Evolutionary conservation across 2,329 filamentous ascomycete genomes (phyloP).

Genomic region (Claviceps paspali): DNA sequence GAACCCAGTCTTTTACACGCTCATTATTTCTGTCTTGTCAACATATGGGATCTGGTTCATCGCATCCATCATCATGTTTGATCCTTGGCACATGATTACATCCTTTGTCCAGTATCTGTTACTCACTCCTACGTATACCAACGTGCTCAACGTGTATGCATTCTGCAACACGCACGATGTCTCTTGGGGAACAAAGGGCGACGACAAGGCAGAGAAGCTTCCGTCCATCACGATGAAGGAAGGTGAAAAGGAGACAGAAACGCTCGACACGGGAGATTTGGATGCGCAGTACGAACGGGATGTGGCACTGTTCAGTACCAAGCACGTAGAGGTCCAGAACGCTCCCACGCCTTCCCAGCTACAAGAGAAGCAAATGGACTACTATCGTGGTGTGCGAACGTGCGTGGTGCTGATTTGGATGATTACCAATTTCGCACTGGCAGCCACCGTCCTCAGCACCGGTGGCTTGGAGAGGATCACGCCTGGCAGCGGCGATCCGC

Average conservation of each 20-base stretch:
- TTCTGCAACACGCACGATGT: slow-evolving; percentile 98
- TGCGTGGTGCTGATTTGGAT: slow-evolving; percentile 92
- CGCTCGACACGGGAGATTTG: slow-evolving; percentile 87
- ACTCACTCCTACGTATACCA: slow-evolving; percentile 91
- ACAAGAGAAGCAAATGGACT: slow-evolving; percentile 85
- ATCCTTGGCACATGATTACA: slow-evolving; percentile 99
- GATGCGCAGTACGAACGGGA: slow-evolving; percentile 92
- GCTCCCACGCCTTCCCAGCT: slow-evolving; percentile 36
- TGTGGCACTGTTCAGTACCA: slow-evolving; percentile 55
- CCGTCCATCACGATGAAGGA: slow-evolving; percentile 82
- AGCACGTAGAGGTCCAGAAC: slow-evolving; percentile 59
- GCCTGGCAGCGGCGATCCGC: slow-evolving; percentile 19
- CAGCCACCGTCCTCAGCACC: slow-evolving; percentile 71
- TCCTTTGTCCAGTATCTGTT: slow-evolving; percentile 88
- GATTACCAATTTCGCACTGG: slow-evolving; percentile 83
- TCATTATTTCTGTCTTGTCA: slow-evolving; percentile 82
- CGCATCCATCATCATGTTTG: slow-evolving; percentile 84
- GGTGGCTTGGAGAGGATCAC: slow-evolving; percentile 62
- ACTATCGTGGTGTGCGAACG: slow-evolving; percentile 91
- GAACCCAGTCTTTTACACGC: slow-evolving; percentile 79
- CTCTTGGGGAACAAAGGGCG: slow-evolving; percentile 95
- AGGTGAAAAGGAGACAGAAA: slow-evolving; percentile 79
- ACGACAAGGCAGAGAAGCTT: slow-evolving; percentile 86
- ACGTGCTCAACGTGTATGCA: slow-evolving; percentile 96
- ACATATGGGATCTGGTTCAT: slow-evolving; percentile 91